Base-by-base conservation (phyloP, 345 rosid species). In the Noccaea caerulescens region DNA sequence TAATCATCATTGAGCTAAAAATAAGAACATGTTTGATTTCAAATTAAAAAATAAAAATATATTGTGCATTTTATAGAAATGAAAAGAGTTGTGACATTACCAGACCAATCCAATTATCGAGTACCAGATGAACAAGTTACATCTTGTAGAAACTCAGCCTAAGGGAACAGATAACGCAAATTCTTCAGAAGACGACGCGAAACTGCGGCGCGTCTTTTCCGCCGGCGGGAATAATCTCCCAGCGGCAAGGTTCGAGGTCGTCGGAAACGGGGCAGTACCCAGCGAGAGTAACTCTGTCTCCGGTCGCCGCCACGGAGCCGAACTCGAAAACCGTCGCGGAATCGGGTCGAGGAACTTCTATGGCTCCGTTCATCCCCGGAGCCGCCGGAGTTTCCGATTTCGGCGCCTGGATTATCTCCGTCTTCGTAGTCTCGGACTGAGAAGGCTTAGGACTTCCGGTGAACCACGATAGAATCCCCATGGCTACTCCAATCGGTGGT, bases 221-320 rank as follows among this genome's bases (percentile, higher is more conserved):
- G 55, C 62, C 80, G 1, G 96, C 88, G 8, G 97, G 92, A 6
- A 86, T 69, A 81, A 93, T 83, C 68, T 85, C 90, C 98, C 97
- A 91, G 38, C 91, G 92, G 80, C 97, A 93, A 30, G 97, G 98
- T 68, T 91, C 94, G 68, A 93, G 92, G 18, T 93, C 91, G 20
- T 93, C 94, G 54, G 98, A 91, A 5, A 91, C 96, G 7, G 98
- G 96, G 50, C 96, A 93, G 77, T 77, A 93, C 0, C 98, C 98
- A 5, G 96, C 91, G 23, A 93, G 83, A 36, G 97, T 93, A n/a
- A 88, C 92, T 82, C 84, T 85, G 69, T 91, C 96, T 37, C 84
- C 76, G 1, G 96, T 72, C 5, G 87, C 87, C 1, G 87, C 86
- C 1, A 87, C 83, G 41, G 97, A 85, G 1, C 98, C 98, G 73